Base-by-base conservation (phyloP, 768 basidiomycete species). In the Hydnomerulius pinastri region DNA sequence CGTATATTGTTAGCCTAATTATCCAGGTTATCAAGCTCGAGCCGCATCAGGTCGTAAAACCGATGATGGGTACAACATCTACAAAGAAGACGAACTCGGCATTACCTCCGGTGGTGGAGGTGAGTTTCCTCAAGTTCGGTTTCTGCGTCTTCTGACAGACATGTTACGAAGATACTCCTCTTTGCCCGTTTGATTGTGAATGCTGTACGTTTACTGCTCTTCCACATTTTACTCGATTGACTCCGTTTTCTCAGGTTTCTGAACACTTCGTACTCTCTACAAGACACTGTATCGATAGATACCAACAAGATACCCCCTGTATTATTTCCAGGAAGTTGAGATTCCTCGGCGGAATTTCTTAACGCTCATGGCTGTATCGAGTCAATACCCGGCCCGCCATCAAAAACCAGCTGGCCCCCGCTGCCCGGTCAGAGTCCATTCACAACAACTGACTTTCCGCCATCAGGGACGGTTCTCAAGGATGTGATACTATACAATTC, bases 121-220 rank as follows among this genome's bases (percentile, higher is more conserved):
- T 90, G 68, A 71, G 81, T 59, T 25, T 45, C 40, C 29, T 60
- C 36, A 43, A 41, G 35, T 28, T 33, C 23, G 25, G 15, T 37
- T 13, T 25, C 44, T 54, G 50, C 54, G 46, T 50, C 24, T 56
- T 51, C 66, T 38, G 43, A 54, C 28, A 45, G 65, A 62, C 52
- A 61, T 56, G 53, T 38, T 29, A 24, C 52, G 27, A 69, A 93
- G 91, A 89, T 66, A 92, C 91, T 0, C 80, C 87, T 3, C 67
- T 88, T 33, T 93, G 91, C 71, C 92, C 92, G 6, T 93, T 93
- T 63, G 92, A 93, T 65, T 93, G 92, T 67, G 76, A 89, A 30
- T 93, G 92, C 60, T 93, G 92, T 91, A 60, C 70, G 89, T 74
- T 39, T 20, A 30, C 20, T 35, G 17, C 7, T 11, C 15, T 5